phyloP scores from a whole-genome alignment of 352 stramenopile species.

The Phytophthora fragariaefolia region DNA sequence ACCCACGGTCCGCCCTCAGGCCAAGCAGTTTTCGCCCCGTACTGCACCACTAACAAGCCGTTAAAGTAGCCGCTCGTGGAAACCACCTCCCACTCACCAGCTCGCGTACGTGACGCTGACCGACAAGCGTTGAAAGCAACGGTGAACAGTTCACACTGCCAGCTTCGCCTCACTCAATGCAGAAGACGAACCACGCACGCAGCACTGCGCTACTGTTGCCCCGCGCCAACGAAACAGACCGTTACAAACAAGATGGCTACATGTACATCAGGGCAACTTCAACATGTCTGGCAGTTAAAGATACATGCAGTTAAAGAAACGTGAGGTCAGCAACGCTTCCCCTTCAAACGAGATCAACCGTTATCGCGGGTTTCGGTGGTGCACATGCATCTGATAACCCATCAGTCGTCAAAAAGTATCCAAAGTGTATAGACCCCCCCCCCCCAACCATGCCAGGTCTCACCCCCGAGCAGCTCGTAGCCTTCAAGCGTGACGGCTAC shows the following conservation, averaged over 20 bases:
- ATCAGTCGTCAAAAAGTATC: neutral
- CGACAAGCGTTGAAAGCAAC: no score
- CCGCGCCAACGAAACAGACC: neutral
- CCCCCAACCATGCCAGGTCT: constrained; percentile 40
- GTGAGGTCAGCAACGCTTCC: constrained; percentile 15
- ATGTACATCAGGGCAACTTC: constrained; percentile 15
- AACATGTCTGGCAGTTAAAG: constrained; percentile 12
- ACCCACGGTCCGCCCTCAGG: constrained; percentile 6
- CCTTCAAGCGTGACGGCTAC: constrained; percentile 73
- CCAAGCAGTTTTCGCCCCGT: constrained; percentile 14
- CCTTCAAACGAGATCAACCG: constrained; percentile 1
- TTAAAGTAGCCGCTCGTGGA: constrained; percentile 14
- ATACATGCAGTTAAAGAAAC: no score
- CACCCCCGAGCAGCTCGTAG: constrained; percentile 61
- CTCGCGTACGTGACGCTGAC: no score
- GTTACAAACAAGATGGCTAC: constrained; percentile 23
- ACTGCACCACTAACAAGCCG: constrained; percentile 4
- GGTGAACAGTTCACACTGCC: no score
- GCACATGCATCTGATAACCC: constrained; percentile 24
- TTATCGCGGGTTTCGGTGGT: constrained; percentile 25
- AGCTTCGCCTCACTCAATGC: neutral
- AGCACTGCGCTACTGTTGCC: neutral
- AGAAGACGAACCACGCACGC: neutral
- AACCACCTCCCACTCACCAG: constrained; percentile 10
- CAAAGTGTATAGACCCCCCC: neutral